Percentiles rank a stretch among this genome's conserved stretches.
Conservation (phyloP, 2,329 filamentous ascomycete genomes). For the Gaeumannomyces tritici region DNA sequence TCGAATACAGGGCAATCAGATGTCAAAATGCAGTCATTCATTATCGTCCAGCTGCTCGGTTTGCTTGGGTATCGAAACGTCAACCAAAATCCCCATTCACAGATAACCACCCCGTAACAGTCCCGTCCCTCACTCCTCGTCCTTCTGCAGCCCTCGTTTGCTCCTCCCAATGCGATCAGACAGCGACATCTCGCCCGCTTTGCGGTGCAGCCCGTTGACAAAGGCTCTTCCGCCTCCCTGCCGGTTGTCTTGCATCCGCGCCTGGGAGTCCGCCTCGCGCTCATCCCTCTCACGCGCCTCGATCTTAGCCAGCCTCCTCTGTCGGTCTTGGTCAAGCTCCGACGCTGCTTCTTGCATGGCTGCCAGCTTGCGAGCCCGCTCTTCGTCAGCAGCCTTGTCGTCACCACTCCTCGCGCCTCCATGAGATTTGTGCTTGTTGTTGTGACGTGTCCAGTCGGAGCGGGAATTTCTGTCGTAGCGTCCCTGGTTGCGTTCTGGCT, state of each 20-base stretch:
- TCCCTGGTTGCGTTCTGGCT: neutral
- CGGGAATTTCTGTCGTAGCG: neutral
- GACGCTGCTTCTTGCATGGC: conserved; percentile 65
- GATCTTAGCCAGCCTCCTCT: conserved; percentile 55
- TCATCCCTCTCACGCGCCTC: conserved; percentile 55
- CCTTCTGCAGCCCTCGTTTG: conserved; percentile 14
- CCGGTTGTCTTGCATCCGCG: conserved; percentile 47
- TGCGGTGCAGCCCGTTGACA: conserved; percentile 51
- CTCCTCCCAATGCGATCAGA: conserved; percentile 41
- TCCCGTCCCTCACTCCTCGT: neutral
- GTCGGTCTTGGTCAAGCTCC: conserved; percentile 61
- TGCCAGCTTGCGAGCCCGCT: conserved; percentile 57
- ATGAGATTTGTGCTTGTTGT: neutral
- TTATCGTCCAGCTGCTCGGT: neutral
- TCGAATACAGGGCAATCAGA: neutral
- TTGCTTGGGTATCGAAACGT: neutral
- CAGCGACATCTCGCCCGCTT: conserved; percentile 41
- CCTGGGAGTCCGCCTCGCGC: conserved; percentile 56
- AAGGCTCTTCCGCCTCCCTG: conserved; percentile 55
- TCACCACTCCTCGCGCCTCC: neutral
- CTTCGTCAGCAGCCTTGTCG: conserved; percentile 29
- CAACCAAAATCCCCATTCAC: neutral
- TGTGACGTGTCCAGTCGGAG: neutral
- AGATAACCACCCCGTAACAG: no score
- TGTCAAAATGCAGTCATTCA: no score